phyloP scores from a whole-genome alignment of 345 rosid genomes.

The Rhodamnia rubescens region DNA sequence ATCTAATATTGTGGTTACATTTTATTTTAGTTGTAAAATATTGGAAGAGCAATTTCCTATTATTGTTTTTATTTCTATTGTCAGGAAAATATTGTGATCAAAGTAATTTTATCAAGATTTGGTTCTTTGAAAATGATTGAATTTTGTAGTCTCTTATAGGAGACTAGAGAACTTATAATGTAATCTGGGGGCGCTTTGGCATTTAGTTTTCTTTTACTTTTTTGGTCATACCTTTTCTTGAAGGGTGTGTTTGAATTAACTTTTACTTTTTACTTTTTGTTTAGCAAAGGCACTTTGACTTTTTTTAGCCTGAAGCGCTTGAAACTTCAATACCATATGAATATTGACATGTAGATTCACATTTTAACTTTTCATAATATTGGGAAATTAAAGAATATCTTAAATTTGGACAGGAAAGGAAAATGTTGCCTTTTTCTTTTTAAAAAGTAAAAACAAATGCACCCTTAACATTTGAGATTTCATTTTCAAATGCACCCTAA shows the following conservation, averaged over 20 bases:
- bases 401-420: background rate
- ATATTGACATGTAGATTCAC: background rate
- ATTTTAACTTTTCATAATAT: background rate
- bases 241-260: background rate
- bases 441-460: background rate
- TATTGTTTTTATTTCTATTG: background rate
- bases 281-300: background rate
- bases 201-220: background rate
- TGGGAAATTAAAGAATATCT: background rate
- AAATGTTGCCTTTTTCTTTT: background rate
- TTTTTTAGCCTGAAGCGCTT: background rate
- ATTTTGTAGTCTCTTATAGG: background rate
- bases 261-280: background rate
- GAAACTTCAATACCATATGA: background rate
- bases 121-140: background rate
- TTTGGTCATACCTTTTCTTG: background rate
- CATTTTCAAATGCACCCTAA: background rate
- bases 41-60: background rate
- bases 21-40: background rate
- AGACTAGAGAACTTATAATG: background rate
- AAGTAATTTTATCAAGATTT: background rate
- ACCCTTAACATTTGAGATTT: background rate
- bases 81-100: background rate
- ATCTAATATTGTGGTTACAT: background rate
- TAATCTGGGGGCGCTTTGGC: background rate